Evolutionary conservation across 2,329 filamentous ascomycete species (phyloP), one percentile per base, ranked within the genome.

Genomic region (Helotiales sp.): DNA sequence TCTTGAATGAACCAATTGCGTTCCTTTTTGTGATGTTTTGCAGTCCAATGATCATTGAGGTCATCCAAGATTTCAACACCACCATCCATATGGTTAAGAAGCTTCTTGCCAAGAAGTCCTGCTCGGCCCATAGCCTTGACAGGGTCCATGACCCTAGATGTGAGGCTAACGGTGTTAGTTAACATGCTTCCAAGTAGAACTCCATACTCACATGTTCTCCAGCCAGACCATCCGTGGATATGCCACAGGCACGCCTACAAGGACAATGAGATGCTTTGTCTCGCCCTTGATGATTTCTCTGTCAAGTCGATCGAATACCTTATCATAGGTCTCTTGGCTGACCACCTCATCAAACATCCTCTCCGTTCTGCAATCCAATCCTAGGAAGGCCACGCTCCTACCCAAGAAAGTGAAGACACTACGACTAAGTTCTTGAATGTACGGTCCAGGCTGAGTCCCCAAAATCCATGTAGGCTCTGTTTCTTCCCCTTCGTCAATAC

Each of bases 31-130:
- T 98, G 93, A 70, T 92, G 90, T 71, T 91, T 96, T 34, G 93
- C 91, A 0, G 93, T 97, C 95, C 95, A 99, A 71, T 99, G 93
- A 72, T 98, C 95, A 70, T 97, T 93, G 9, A 96, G 77, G 67
- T 96, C 92, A 70, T 96, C 93, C 27, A 96, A 78, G 13, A 98
- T 90, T 73, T 98, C 95, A 5, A 95, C 89, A 17, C 91, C 91
- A 22, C 91, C 92, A 69, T 97, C 93, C 66, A 96, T 93, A 65
- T 89, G 89, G 76, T 96, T 96, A 36, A 96, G 79, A 42, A 96
- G 85, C 12, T 81, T 81, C 59, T 83, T 83, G 3, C 91, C 90
- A 52, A 98, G 80, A 64, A 96, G 74, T 1, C 93, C 93, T 33
- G 88, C 83, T 68, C 91, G 89, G 36, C 92, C 90, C 24, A 98